These are phyloP conservation scores for Colletotrichum costaricense DNA, from an alignment of 2,329 filamentous ascomycete genomes.

Conservation along the genomic window DNA sequence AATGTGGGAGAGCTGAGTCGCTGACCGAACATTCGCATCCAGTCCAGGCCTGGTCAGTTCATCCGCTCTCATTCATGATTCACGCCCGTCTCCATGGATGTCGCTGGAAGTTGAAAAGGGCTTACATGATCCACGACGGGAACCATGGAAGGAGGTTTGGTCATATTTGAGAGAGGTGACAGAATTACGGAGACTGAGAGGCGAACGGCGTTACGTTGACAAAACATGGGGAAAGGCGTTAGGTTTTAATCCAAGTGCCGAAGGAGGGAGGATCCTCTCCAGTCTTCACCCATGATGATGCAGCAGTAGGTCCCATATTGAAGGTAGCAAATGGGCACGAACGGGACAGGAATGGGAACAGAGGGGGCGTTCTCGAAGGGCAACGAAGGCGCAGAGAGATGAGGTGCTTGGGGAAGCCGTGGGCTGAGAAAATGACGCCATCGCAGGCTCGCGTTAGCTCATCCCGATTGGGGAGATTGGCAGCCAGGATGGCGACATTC, in stretches of 20 bases:
- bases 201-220: background rate
- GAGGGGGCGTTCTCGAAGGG: background rate
- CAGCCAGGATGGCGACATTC: constrained; percentile 33
- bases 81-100: background rate
- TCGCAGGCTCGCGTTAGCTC: constrained; percentile 34
- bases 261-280: background rate
- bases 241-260: background rate
- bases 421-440: constrained; percentile 30
- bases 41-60: background rate
- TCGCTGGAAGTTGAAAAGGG: background rate
- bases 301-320: background rate
- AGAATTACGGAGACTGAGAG: background rate
- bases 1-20: background rate
- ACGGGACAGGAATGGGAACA: background rate
- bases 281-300: background rate
- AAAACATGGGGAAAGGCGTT: background rate
- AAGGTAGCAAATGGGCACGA: background rate
- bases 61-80: background rate
- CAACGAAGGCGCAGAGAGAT: background rate
- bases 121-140: background rate
- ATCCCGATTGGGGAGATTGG: constrained; percentile 35
- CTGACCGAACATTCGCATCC: background rate
- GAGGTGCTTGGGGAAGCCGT: background rate
- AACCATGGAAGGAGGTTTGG: background rate
- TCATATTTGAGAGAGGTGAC: background rate